A percentile compares a stretch with the other conserved stretches of the same genome.
These are phyloP conservation scores for Tarenaya hassleriana DNA, from an alignment of 345 rosid species.

Conservation along the genomic window DNA sequence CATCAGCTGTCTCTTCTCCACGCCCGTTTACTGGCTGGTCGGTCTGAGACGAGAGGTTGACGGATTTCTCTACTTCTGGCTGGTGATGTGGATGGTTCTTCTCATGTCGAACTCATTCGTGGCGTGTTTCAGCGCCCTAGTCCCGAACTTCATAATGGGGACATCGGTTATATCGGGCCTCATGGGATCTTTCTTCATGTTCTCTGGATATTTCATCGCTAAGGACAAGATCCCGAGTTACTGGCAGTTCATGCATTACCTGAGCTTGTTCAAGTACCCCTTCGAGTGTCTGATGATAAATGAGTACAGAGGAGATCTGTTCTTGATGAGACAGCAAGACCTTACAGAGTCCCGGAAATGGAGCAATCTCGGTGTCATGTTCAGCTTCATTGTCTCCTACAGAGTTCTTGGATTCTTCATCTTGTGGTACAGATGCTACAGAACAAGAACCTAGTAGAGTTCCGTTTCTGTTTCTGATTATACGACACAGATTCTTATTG, in stretches of 20 bases:
- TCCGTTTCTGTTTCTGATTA: no score
- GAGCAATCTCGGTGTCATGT: slow-evolving; percentile 69
- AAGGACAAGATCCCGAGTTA: slow-evolving; percentile 59
- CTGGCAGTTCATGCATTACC: slow-evolving; percentile 85
- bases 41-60: slow-evolving; percentile 51
- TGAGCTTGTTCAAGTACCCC: slow-evolving; percentile 78
- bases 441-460: slow-evolving; percentile 49
- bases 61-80: slow-evolving; percentile 63
- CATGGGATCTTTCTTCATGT: slow-evolving; percentile 90
- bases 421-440: slow-evolving; percentile 62
- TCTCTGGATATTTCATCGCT: slow-evolving; percentile 76
- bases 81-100: slow-evolving; percentile 73
- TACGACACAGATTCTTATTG: no score
- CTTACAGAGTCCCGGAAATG: slow-evolving; percentile 58
- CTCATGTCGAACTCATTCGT: slow-evolving; percentile 82
- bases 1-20: slow-evolving; percentile 56
- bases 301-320: slow-evolving; percentile 61
- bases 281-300: slow-evolving; percentile 76
- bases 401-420: slow-evolving; percentile 67
- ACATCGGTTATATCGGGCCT: slow-evolving; percentile 75
- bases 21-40: slow-evolving; percentile 85
- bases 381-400: slow-evolving; percentile 57
- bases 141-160: slow-evolving; percentile 74
- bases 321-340: slow-evolving; percentile 57
- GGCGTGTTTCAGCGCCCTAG: slow-evolving; percentile 76